Percentiles rank a stretch among this genome's conserved stretches.
These are phyloP conservation scores for Pilaira anomala DNA, from an alignment of 192 early-diverging fungal species.

Conservation along the genomic window DNA sequence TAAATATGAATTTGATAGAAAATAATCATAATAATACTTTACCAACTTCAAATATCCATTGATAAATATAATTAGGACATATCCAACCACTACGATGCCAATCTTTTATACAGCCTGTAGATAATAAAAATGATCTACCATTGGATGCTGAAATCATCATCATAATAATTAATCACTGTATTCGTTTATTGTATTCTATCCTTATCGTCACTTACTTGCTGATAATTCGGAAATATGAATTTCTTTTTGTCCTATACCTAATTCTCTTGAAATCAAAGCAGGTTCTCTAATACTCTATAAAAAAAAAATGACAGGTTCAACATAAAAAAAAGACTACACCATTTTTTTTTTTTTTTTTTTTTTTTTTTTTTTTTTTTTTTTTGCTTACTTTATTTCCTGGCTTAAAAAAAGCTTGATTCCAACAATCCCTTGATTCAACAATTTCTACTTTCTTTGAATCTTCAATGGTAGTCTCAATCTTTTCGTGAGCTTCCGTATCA, in stretches of 20 bases:
- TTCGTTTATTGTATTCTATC: not conserved
- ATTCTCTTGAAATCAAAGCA: not conserved
- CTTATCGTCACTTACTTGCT: not conserved
- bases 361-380: too few species aligned
- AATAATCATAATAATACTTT: not conserved
- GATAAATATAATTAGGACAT: slow-evolving; percentile 15
- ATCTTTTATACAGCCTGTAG: slow-evolving; percentile 2
- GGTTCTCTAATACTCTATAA: not conserved
- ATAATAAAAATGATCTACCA: slow-evolving; percentile 11
- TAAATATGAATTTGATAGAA: not conserved
- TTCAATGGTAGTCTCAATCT: slow-evolving; percentile 1
- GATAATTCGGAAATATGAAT: slow-evolving; percentile 7
- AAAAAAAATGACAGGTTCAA: not conserved
- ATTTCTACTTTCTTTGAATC: not conserved
- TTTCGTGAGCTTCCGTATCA: slow-evolving; percentile 1
- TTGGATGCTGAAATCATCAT: not conserved
- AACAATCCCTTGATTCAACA: not conserved
- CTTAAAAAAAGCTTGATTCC: slow-evolving; percentile 7
- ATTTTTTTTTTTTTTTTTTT: too few species aligned
- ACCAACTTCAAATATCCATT: slow-evolving; percentile 16
- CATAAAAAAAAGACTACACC: not conserved
- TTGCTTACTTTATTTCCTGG: not conserved
- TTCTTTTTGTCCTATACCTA: not conserved
- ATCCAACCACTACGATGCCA: slow-evolving; percentile 16
- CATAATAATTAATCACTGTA: not conserved